Evolutionary conservation across 768 basidiomycete genomes (phyloP).

Genomic region (Suillus cothurnatus): DNA sequence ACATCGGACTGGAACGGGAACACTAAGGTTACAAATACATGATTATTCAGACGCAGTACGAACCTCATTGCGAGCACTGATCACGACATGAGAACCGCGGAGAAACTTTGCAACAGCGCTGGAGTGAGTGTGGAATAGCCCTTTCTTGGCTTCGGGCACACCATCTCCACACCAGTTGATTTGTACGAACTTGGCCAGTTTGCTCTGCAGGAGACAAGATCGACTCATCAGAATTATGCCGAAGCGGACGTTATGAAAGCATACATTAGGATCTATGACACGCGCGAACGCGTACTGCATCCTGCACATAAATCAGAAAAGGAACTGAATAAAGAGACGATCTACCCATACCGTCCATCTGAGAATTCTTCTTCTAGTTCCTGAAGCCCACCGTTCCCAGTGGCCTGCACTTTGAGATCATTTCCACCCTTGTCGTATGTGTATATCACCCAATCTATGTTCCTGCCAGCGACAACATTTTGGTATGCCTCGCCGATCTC

Average conservation of each 20-base stretch:
- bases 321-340: constrained; percentile 6
- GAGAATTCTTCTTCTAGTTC: constrained; percentile 94
- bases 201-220: constrained; percentile 49
- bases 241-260: constrained; percentile 20
- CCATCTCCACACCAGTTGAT: constrained; percentile 99
- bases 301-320: constrained; percentile 41
- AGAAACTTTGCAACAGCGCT: constrained; percentile 79
- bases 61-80: constrained; percentile 87
- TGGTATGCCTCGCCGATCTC: constrained; percentile 77
- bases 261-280: constrained; percentile 83
- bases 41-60: constrained; percentile 16
- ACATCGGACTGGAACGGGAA: constrained; percentile 73
- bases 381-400: constrained; percentile 86
- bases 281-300: constrained; percentile 93
- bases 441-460: constrained; percentile 77
- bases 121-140: constrained; percentile 88
- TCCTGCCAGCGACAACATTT: constrained; percentile 64
- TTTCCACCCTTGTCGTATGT: constrained; percentile 83
- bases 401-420: constrained; percentile 85
- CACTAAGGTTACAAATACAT: neutral
- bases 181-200: constrained; percentile 89
- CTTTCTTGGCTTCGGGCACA: constrained; percentile 90
- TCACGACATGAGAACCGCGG: constrained; percentile 81
- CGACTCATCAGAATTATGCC: neutral
- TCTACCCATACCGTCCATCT: constrained; percentile 73